Evolutionary conservation across 2,329 filamentous ascomycete species (phyloP).

Genomic region (Stemphylium beticola): DNA sequence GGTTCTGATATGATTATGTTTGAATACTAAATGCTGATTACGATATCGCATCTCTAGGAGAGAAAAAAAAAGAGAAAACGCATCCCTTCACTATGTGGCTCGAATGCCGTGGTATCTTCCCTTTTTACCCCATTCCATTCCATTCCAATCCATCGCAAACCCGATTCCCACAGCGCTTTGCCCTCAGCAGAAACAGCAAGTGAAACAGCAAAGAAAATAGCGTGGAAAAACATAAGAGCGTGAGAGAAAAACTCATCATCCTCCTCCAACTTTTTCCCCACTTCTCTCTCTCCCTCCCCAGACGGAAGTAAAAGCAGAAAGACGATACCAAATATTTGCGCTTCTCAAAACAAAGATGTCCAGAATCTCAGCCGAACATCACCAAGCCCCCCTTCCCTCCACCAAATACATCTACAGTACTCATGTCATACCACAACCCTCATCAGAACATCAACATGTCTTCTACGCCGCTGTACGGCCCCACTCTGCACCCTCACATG

Average conservation of each 20-base stretch:
- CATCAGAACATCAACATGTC: conserved; percentile 32
- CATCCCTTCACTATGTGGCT: conserved; percentile 4
- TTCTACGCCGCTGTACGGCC: conserved; percentile 24
- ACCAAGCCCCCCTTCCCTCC: too few relatives aligned
- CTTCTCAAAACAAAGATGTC: neutral
- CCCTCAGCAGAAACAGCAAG: neutral
- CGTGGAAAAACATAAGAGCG: neutral
- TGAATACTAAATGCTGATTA: too few relatives aligned
- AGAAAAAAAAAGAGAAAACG: neutral
- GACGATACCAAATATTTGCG: neutral
- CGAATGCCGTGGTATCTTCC: conserved; percentile 19
- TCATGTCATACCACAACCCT: conserved; percentile 35
- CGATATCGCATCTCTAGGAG: neutral
- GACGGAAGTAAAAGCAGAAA: neutral
- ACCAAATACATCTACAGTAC: conserved; percentile 36
- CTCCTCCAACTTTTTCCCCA: too few relatives aligned
- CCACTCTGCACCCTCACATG: conserved; percentile 18
- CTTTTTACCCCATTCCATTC: neutral
- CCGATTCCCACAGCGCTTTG: too few relatives aligned
- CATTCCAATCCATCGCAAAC: neutral
- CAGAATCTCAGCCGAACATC: neutral
- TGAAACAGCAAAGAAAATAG: neutral
- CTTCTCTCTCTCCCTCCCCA: neutral
- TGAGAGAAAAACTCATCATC: too few relatives aligned
- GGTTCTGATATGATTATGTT: too few relatives aligned